Evolutionary conservation across 768 basidiomycete genomes (phyloP).

Genomic region (Leccinum imitatum): DNA sequence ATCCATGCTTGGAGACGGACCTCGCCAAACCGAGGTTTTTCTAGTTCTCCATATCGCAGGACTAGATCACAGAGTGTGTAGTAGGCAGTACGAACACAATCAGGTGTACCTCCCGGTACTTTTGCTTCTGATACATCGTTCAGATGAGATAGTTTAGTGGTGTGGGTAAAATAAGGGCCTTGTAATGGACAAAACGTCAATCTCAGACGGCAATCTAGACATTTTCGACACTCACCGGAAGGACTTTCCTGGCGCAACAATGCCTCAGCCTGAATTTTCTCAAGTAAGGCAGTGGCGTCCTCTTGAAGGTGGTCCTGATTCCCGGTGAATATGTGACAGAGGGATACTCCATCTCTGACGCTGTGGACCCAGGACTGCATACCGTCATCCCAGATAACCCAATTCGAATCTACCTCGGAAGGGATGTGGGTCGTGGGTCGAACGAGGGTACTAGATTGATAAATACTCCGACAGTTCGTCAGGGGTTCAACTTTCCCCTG

Average conservation of each 20-base stretch:
- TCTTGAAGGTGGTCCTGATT: slow-evolving; percentile 42
- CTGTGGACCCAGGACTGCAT: slow-evolving; percentile 31
- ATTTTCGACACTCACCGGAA: slow-evolving; percentile 19
- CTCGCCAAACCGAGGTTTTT: slow-evolving; percentile 33
- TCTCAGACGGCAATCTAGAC: neutral
- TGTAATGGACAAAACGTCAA: slow-evolving; percentile 4
- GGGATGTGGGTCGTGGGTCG: slow-evolving; percentile 13
- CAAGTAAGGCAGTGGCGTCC: slow-evolving; percentile 38
- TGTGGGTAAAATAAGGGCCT: slow-evolving; percentile 32
- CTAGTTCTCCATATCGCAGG: slow-evolving; percentile 36
- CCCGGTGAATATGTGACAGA: slow-evolving; percentile 50
- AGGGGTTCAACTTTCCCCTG: slow-evolving; percentile 23
- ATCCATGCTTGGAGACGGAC: slow-evolving; percentile 44
- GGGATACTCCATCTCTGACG: slow-evolving; percentile 22
- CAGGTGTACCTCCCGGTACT: slow-evolving; percentile 29
- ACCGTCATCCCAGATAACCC: slow-evolving; percentile 28
- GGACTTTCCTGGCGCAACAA: slow-evolving; percentile 20
- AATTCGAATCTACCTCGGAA: slow-evolving; percentile 13
- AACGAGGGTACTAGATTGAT: slow-evolving; percentile 13
- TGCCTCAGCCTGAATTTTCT: slow-evolving; percentile 39
- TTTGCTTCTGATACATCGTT: slow-evolving; percentile 12
- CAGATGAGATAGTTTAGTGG: slow-evolving; percentile 13
- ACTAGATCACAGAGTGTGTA: slow-evolving; percentile 33
- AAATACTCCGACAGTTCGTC: slow-evolving; percentile 22
- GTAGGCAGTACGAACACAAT: slow-evolving; percentile 21